A percentile compares a stretch with the other conserved stretches of the same genome.
phyloP scores from a whole-genome alignment of 2,329 filamentous ascomycete genomes.

The Microdochium trichocladiopsis region DNA sequence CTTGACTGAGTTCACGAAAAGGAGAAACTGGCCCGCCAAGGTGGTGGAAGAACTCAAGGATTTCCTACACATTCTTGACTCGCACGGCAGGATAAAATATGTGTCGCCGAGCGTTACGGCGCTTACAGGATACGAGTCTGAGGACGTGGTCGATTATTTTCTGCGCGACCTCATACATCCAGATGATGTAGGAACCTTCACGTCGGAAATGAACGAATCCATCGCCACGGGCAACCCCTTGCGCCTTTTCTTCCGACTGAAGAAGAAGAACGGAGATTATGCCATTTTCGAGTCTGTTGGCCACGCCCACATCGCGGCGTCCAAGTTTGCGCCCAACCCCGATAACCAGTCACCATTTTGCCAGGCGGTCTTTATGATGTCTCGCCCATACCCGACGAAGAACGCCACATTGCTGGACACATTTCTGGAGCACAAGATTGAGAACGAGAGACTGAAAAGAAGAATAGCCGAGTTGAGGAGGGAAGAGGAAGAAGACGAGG shows the following conservation, averaged over 20 bases:
- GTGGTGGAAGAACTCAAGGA: constrained; percentile 87
- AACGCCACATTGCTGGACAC: constrained; percentile 82
- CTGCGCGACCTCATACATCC: constrained; percentile 79
- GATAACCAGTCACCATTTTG: constrained; percentile 65
- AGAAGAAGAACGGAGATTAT: constrained; percentile 63
- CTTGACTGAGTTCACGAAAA: constrained; percentile 52
- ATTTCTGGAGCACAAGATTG: constrained; percentile 93
- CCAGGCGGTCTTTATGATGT: constrained; percentile 90
- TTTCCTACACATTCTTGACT: constrained; percentile 78
- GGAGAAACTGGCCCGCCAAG: constrained; percentile 75
- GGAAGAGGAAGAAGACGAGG: constrained; percentile 79
- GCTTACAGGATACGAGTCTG: constrained; percentile 68
- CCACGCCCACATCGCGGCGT: constrained; percentile 77
- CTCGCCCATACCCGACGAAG: constrained; percentile 81
- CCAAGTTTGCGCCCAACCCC: constrained; percentile 55
- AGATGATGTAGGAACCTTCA: constrained; percentile 77
- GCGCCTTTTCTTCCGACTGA: constrained; percentile 82
- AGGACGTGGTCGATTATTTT: constrained; percentile 67
- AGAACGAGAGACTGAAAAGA: constrained; percentile 81
- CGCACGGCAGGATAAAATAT: constrained; percentile 77
- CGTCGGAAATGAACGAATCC: constrained; percentile 82
- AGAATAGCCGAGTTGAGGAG: constrained; percentile 78
- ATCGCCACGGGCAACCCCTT: constrained; percentile 75
- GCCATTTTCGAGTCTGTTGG: constrained; percentile 87
- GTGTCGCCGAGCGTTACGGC: constrained; percentile 71